phyloP scores from a whole-genome alignment of 2,329 filamentous ascomycete genomes.

The Biscogniauxia marginata region DNA sequence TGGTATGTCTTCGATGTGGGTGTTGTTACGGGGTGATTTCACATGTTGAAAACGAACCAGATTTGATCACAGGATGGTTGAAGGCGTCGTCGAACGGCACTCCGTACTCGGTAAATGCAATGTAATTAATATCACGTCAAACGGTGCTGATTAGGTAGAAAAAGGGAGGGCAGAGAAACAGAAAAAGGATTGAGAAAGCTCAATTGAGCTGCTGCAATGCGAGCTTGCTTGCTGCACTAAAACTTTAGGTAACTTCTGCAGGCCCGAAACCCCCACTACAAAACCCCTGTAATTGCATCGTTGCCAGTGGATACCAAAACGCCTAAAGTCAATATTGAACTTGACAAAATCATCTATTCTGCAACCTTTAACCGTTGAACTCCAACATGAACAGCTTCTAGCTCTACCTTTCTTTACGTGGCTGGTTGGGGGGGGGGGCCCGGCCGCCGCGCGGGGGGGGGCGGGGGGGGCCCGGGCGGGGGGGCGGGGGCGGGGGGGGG shows the following conservation, averaged over 20 bases:
- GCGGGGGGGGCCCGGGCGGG: too few relatives aligned
- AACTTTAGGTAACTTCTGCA: neutral
- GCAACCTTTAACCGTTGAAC: neutral
- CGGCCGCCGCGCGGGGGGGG: too few relatives aligned
- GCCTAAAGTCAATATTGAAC: slow-evolving; percentile 30
- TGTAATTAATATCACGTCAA: too few relatives aligned
- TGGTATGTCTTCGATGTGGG: slow-evolving; percentile 2
- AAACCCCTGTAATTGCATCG: slow-evolving; percentile 14
- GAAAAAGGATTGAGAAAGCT: neutral
- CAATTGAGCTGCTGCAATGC: too few relatives aligned
- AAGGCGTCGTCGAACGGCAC: neutral
- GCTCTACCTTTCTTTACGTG: too few relatives aligned
- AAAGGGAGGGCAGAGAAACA: neutral
- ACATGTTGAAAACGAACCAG: slow-evolving; percentile 6
- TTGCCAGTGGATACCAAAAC: slow-evolving; percentile 31
- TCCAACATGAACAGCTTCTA: slow-evolving; percentile 2
- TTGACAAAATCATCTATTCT: slow-evolving; percentile 5
- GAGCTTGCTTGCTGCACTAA: neutral
- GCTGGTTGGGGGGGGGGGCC: too few relatives aligned
- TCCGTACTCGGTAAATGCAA: too few relatives aligned
- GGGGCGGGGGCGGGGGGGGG: too few relatives aligned
- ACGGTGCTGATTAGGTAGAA: neutral
- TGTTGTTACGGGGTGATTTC: slow-evolving; percentile 3
- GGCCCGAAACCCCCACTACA: neutral
- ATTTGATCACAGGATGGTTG: neutral